These are phyloP conservation scores for Cryoendolithus antarcticus DNA, from an alignment of 2,329 filamentous ascomycete species.

Conservation along the genomic window DNA sequence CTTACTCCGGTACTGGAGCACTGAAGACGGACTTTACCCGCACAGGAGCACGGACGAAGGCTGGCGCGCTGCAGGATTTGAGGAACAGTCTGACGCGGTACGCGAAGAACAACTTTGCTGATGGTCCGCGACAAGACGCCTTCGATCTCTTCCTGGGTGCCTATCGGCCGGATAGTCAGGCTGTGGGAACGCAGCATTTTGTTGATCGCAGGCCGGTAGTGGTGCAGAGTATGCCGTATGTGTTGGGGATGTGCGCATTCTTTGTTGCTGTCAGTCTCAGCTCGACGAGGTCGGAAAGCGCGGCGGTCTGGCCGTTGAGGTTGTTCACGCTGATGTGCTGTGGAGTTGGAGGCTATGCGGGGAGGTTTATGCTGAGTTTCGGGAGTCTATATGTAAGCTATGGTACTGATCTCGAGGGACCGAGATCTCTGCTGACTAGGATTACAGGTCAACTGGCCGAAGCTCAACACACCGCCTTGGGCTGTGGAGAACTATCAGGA, in stretches of 20 bases:
- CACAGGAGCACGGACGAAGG: conserved; percentile 77
- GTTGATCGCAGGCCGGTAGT: conserved; percentile 72
- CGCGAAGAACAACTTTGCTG: conserved; percentile 83
- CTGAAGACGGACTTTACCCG: conserved; percentile 97
- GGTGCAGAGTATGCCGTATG: conserved; percentile 87
- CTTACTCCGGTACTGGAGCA: conserved; percentile 90
- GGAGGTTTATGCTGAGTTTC: conserved; percentile 67
- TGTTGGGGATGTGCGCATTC: conserved; percentile 75
- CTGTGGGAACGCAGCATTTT: conserved; percentile 65
- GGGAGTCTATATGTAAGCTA: conserved; percentile 89
- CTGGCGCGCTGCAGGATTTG: conserved; percentile 72
- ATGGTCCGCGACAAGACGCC: conserved; percentile 87
- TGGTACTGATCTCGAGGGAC: conserved; percentile 3
- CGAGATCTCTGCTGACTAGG: conserved; percentile 8
- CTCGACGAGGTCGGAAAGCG: conserved; percentile 57
- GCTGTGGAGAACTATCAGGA: conserved; percentile 82
- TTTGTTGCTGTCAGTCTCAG: conserved; percentile 65
- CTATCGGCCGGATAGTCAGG: conserved; percentile 63
- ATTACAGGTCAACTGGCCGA: conserved; percentile 88
- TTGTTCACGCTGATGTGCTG: conserved; percentile 73
- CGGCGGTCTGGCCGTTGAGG: conserved; percentile 65
- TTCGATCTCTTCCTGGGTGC: conserved; percentile 88
- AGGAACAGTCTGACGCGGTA: conserved; percentile 84
- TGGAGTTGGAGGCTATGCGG: conserved; percentile 55
- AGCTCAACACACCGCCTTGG: conserved; percentile 78